Percentiles rank a stretch among this genome's conserved stretches.
Conservation (phyloP, 129 eudicot species). For the Apium graveolens region DNA sequence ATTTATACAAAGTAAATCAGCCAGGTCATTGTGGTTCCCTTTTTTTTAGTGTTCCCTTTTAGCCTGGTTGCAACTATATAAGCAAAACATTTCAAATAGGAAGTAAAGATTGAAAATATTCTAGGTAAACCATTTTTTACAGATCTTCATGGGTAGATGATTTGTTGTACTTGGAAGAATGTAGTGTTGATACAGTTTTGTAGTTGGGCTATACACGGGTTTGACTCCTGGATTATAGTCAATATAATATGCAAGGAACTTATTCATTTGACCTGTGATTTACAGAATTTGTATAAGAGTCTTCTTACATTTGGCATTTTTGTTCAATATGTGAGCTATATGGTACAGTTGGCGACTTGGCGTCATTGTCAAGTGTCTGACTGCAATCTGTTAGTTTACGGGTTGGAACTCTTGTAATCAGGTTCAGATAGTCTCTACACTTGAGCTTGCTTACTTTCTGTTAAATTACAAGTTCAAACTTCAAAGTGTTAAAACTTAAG, state of each 20-base stretch:
- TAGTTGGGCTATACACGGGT: background rate
- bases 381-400: background rate
- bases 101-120: background rate
- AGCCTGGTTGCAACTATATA: conserved; percentile 29
- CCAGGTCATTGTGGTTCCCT: conserved; percentile 33
- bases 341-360: no score
- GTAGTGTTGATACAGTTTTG: conserved; percentile 1
- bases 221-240: background rate
- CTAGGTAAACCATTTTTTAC: background rate
- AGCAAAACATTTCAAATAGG: conserved; percentile 5
- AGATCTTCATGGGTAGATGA: background rate
- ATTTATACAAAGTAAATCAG: conserved; percentile 22
- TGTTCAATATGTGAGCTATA: background rate
- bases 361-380: background rate
- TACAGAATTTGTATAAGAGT: background rate
- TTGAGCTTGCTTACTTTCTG: no score
- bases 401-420: no score
- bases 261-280: background rate
- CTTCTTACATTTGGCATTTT: background rate
- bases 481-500: no score
- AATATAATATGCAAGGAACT: background rate
- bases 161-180: conserved; percentile 1
- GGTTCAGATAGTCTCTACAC: no score
- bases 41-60: conserved; percentile 38
- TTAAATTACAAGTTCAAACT: no score